These are phyloP conservation scores for Diaporthe capsici DNA, from an alignment of 2,329 filamentous ascomycete species.

Conservation along the genomic window DNA sequence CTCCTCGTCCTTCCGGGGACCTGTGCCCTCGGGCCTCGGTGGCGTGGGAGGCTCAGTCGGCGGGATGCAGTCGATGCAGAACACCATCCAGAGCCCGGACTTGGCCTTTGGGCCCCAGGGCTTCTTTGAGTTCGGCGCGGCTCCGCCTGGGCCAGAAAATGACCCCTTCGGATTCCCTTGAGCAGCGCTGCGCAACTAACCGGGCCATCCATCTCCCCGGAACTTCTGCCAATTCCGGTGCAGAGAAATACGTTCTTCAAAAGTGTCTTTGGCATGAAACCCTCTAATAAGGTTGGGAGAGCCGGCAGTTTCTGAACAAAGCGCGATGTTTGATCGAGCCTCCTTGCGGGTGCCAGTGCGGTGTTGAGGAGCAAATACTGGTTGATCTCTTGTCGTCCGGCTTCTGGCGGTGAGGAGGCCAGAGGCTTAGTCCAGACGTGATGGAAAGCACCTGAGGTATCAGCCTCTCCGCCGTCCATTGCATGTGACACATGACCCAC, in stretches of 20 bases:
- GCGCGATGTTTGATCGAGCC: too few relatives aligned
- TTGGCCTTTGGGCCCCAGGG: constrained; percentile 14
- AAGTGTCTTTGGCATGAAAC: not conserved
- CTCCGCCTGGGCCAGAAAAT: not conserved
- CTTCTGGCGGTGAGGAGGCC: not conserved
- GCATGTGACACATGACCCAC: not conserved
- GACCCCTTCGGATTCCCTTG: constrained; percentile 9
- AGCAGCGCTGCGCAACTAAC: not conserved
- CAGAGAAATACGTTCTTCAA: not conserved
- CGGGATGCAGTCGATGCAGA: constrained; percentile 18
- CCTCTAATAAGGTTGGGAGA: not conserved
- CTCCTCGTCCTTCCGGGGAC: constrained; percentile 5
- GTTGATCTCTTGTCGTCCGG: not conserved
- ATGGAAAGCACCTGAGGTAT: not conserved
- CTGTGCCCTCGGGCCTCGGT: not conserved
- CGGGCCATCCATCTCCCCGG: not conserved
- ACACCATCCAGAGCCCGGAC: constrained; percentile 5
- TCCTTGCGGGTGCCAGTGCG: not conserved
- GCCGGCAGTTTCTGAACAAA: not conserved
- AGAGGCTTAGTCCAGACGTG: not conserved
- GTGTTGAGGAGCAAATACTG: not conserved
- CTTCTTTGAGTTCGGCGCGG: constrained; percentile 21
- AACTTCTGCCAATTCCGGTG: too few relatives aligned
- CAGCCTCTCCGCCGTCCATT: not conserved
- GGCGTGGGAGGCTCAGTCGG: constrained; percentile 6